Evolutionary conservation across 306 rosid species (phyloP), one percentile per base, ranked within the genome.

Genomic region (Acacia acuminata): DNA sequence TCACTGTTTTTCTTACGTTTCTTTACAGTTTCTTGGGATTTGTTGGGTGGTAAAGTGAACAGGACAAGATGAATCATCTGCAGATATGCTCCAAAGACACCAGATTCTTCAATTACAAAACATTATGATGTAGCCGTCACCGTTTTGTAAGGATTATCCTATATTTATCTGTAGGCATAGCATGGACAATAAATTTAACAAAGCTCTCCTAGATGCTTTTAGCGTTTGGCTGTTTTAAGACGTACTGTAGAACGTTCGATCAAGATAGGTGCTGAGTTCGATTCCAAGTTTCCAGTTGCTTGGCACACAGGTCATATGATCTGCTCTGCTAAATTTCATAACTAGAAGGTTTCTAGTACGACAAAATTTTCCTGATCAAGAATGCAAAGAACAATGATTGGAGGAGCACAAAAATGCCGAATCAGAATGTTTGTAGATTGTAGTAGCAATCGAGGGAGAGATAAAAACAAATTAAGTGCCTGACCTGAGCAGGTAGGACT

Each of bases 21-120:
- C 44, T 4, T 82, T 82, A 38, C 91, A 88, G 92, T 80, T 90
- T 90, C 83, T 84, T 90, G 85, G 92, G 94, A 74, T 83, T 63
- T 27, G 84, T 68, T 53, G 90, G 87, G 60, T 87, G 87, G 88
- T 90, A 82, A 58, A 53, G 8, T 69, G 30, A 27, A 63, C 48
- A 34, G 10, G 65, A 20, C 15, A 63, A 2, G 38, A 38, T 48
- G 25, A 17, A 68, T 8, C 27, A 47, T 64, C 22, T 9, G 27
- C 32, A 15, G 24, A 25, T 5, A 30, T 4, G 63, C 13, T 77
- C 40, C 11, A 1, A 77, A 6, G 42, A 38, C 45, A 17, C 81
- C 24, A 40, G 8, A 15, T 68, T n/a, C 69, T 12, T 63, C 14
- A 63, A 25, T 27, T 11, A 63, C 40, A 51, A 0, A 68, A 68